Conservation (phyloP, 1,284 basidiomycete genomes). For the Cryptococcus wingfieldii region DNA sequence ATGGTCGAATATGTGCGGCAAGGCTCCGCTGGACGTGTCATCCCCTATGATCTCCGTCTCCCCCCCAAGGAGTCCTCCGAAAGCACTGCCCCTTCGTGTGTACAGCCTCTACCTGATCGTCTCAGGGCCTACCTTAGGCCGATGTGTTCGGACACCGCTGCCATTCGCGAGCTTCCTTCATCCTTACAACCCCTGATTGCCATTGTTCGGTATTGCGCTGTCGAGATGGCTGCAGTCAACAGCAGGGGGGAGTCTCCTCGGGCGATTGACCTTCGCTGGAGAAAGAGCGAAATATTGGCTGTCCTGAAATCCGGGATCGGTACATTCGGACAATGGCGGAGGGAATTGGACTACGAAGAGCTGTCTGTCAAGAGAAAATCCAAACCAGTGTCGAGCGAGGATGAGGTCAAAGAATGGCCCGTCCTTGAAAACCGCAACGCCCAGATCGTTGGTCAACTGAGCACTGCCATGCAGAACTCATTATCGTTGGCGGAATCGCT, state of each 20-base stretch:
- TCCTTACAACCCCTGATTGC: constrained; percentile 35
- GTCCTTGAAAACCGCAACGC: constrained; percentile 57
- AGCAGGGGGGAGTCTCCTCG: not conserved
- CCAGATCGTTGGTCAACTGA: constrained; percentile 65
- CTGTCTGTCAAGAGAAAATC: not conserved
- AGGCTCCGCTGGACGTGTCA: constrained; percentile 61
- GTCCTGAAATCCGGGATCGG: constrained; percentile 55
- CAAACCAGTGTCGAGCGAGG: constrained; percentile 39
- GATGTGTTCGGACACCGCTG: constrained; percentile 57
- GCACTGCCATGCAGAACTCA: constrained; percentile 53
- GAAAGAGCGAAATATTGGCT: constrained; percentile 60
- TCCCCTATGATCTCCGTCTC: constrained; percentile 49
- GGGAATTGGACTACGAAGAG: constrained; percentile 7
- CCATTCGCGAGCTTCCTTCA: constrained; percentile 47
- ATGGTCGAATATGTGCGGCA: constrained; percentile 68
- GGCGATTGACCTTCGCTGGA: constrained; percentile 53
- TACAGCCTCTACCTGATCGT: constrained; percentile 56
- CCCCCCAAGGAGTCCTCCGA: constrained; percentile 47
- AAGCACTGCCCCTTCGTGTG: constrained; percentile 42
- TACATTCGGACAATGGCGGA: constrained; percentile 23
- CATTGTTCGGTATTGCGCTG: constrained; percentile 43
- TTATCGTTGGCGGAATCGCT: constrained; percentile 39
- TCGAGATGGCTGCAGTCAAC: constrained; percentile 14
- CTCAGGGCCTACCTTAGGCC: constrained; percentile 58
- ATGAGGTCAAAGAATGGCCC: constrained; percentile 22